Conservation (phyloP, 2,329 filamentous ascomycete genomes). For the Chrysoporthe cubensis region DNA sequence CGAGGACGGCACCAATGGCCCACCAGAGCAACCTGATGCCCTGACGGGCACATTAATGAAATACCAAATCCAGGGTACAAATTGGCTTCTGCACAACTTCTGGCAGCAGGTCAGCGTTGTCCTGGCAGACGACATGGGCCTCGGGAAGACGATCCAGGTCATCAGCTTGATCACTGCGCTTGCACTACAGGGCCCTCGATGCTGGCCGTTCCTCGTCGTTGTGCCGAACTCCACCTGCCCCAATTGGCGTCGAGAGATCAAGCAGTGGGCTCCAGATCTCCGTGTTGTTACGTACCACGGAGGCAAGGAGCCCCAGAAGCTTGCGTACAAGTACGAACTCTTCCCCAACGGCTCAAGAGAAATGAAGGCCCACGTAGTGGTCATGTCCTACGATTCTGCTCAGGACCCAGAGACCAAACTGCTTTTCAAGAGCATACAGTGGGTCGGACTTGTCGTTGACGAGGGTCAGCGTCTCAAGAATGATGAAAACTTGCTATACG, state of each 20-base stretch:
- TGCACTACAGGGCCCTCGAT: constrained; percentile 67
- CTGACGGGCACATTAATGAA: constrained; percentile 84
- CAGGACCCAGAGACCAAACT: constrained; percentile 69
- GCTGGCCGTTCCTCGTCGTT: constrained; percentile 91
- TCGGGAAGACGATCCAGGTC: constrained; percentile 96
- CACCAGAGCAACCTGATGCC: constrained; percentile 70
- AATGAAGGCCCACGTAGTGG: constrained; percentile 86
- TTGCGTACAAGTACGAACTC: constrained; percentile 83
- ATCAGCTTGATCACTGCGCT: constrained; percentile 80
- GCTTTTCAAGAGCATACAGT: constrained; percentile 73
- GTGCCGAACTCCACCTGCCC: constrained; percentile 94
- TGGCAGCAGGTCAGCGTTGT: constrained; percentile 83
- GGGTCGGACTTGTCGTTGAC: constrained; percentile 89
- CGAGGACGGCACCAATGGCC: constrained; percentile 48
- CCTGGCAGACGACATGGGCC: constrained; percentile 95
- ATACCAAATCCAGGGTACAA: constrained; percentile 90
- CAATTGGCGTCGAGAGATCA: constrained; percentile 98
- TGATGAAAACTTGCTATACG: constrained; percentile 82
- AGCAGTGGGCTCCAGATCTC: constrained; percentile 85
- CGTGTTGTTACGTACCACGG: constrained; percentile 95
- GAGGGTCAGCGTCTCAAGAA: constrained; percentile 97
- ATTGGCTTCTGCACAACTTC: constrained; percentile 94
- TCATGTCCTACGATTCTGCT: constrained; percentile 93
- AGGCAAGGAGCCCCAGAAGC: constrained; percentile 70
- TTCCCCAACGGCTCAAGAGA: constrained; percentile 69